Evolutionary conservation across 192 early-diverging fungal genomes (phyloP).

Genomic region (Geranomyces variabilis): DNA sequence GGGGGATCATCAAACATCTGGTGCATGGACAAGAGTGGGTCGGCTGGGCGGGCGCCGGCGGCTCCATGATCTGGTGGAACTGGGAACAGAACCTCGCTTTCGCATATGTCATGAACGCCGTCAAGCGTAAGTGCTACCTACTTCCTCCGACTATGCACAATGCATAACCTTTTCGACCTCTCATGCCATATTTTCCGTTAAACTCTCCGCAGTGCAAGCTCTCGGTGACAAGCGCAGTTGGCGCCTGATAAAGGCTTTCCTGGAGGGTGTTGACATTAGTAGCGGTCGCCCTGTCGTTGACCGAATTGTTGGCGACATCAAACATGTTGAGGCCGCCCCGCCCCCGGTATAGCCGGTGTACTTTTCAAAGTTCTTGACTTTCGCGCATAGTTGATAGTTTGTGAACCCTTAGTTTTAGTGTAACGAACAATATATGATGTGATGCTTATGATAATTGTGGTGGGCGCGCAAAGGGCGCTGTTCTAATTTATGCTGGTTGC

Average conservation of each 20-base stretch:
- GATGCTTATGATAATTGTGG: too few species aligned
- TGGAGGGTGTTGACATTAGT: conserved; percentile 31
- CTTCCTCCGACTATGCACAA: too few species aligned
- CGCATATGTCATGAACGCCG: conserved; percentile 58
- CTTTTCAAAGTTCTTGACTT: too few species aligned
- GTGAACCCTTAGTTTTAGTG: too few species aligned
- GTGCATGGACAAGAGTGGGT: conserved; percentile 35
- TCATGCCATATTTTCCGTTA: neutral
- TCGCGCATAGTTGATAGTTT: too few species aligned
- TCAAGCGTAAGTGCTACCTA: neutral
- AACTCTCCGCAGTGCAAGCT: conserved; percentile 26
- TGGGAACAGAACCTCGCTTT: conserved; percentile 58
- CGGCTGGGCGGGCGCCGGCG: conserved; percentile 71
- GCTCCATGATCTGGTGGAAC: conserved; percentile 62
- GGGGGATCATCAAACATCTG: conserved; percentile 42
- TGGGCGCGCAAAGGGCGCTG: too few species aligned
- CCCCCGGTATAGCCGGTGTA: neutral
- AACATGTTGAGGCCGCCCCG: neutral
- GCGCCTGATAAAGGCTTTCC: conserved; percentile 51
- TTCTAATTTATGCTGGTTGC: too few species aligned
- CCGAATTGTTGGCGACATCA: neutral
- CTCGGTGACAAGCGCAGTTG: conserved; percentile 61
- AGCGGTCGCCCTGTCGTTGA: conserved; percentile 1
- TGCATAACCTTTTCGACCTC: neutral
- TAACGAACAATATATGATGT: too few species aligned